These are phyloP conservation scores for Cadophora sp. DNA, from an alignment of 2,329 filamentous ascomycete species.

Conservation along the genomic window DNA sequence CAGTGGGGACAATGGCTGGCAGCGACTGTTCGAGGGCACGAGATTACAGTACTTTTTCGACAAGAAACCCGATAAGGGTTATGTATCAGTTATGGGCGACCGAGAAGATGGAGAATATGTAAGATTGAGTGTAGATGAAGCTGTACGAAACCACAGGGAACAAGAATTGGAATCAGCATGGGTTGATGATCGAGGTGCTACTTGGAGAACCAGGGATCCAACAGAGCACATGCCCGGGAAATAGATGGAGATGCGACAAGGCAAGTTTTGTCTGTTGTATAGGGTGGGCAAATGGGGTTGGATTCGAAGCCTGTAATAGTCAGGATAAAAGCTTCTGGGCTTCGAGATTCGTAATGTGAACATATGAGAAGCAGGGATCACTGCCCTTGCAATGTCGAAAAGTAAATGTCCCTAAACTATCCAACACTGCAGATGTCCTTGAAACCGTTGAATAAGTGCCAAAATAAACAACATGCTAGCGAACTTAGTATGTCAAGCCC, in stretches of 20 bases:
- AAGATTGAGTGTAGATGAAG: conserved; percentile 17
- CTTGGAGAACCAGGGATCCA: conserved; percentile 8
- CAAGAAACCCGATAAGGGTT: conserved; percentile 31
- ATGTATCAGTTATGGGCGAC: conserved; percentile 31
- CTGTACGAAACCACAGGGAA: conserved; percentile 13
- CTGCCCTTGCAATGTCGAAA: neutral
- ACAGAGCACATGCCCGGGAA: neutral
- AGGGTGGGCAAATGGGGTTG: neutral
- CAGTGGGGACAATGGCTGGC: conserved; percentile 40
- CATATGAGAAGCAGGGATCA: neutral
- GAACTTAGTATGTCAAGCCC: neutral
- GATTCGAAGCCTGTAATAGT: conserved; percentile 11
- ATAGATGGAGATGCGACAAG: neutral
- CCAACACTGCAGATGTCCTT: neutral
- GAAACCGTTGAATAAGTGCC: neutral
- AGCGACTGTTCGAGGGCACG: conserved; percentile 39
- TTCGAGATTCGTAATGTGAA: neutral
- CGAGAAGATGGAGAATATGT: conserved; percentile 19
- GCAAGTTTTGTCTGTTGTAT: neutral
- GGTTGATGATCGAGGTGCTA: conserved; percentile 31
- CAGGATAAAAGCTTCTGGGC: conserved; percentile 6
- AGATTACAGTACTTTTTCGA: conserved; percentile 38
- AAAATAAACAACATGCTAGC: conserved; percentile 5
- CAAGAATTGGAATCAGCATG: conserved; percentile 35
- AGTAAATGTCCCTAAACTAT: neutral